Evolutionary conservation across 1,284 basidiomycete genomes (phyloP).

Genomic region (Jaminaea rosea): DNA sequence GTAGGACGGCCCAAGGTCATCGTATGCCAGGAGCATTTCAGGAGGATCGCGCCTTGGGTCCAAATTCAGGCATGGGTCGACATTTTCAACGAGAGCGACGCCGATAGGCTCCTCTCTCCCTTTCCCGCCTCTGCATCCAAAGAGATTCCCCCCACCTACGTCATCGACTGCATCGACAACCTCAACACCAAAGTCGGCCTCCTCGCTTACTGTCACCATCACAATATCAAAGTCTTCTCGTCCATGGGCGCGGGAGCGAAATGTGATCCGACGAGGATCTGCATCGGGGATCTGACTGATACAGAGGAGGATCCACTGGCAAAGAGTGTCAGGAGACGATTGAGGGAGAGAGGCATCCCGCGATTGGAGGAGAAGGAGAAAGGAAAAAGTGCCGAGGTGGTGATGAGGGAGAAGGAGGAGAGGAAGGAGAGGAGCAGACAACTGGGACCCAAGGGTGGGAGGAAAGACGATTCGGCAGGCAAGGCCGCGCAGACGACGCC

Average conservation of each 20-base stretch:
- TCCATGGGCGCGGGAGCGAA: constrained; percentile 98
- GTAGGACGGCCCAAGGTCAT: constrained; percentile 89
- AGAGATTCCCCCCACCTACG: constrained; percentile 24
- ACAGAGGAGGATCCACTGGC: constrained; percentile 94
- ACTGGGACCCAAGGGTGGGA: too few relatives aligned
- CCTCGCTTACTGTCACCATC: constrained; percentile 36
- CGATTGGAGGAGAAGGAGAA: constrained; percentile 25
- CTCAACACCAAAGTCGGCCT: constrained; percentile 68
- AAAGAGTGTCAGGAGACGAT: constrained; percentile 70
- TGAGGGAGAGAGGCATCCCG: constrained; percentile 52
- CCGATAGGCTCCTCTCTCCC: constrained; percentile 20
- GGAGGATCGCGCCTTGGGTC: constrained; percentile 61
- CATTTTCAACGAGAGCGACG: constrained; percentile 32
- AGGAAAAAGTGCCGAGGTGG: not conserved
- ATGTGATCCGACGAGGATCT: constrained; percentile 83
- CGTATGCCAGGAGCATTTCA: constrained; percentile 66
- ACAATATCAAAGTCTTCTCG: constrained; percentile 57
- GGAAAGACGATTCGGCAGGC: too few relatives aligned
- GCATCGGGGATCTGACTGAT: constrained; percentile 83
- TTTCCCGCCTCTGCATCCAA: not conserved
- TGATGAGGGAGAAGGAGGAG: constrained; percentile 9
- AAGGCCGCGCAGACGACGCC: too few relatives aligned
- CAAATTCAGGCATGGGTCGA: constrained; percentile 52
- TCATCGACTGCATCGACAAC: constrained; percentile 68
- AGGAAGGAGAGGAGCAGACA: constrained; percentile 2